These are phyloP conservation scores for Parachaetomium inaequale DNA, from an alignment of 495 filamentous ascomycete genomes.

Conservation along the genomic window DNA sequence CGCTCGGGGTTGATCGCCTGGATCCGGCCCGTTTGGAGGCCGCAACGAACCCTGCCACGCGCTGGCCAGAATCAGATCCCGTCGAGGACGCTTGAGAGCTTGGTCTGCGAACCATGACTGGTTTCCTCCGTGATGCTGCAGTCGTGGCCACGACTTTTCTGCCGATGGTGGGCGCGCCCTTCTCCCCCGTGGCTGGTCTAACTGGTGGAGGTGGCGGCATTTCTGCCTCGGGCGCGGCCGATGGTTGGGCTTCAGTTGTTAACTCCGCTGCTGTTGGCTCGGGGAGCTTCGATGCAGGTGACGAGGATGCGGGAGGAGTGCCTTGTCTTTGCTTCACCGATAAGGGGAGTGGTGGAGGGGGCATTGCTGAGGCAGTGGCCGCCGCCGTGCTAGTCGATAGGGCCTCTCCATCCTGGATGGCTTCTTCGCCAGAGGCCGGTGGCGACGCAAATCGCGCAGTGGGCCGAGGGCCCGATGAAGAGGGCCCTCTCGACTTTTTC, in stretches of 20 bases:
- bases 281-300: neutral
- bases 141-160: constrained; percentile 40
- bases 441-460: constrained; percentile 52
- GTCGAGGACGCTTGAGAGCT: constrained; percentile 45
- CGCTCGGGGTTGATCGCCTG: neutral
- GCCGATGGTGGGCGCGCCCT: constrained; percentile 18
- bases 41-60: constrained; percentile 16
- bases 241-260: neutral
- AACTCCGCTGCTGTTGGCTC: neutral
- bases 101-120: constrained; percentile 36
- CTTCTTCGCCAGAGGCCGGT: constrained; percentile 40
- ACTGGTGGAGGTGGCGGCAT: constrained; percentile 20
- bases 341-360: constrained; percentile 24
- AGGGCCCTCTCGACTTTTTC: constrained; percentile 53
- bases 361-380: constrained; percentile 21
- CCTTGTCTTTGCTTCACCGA: constrained; percentile 1
- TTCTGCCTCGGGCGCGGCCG: constrained; percentile 18
- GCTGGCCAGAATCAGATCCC: constrained; percentile 26
- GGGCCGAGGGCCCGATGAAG: constrained; percentile 45
- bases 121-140: constrained; percentile 37
- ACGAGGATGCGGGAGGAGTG: neutral
- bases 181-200: constrained; percentile 22
- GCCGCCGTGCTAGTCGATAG: constrained; percentile 22
- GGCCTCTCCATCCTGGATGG: constrained; percentile 19
- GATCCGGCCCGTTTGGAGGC: constrained; percentile 12